Percentiles rank a stretch among this genome's conserved stretches.
Evolutionary conservation across 768 basidiomycete species (phyloP).

Genomic region (Pisolithus tinctorius): DNA sequence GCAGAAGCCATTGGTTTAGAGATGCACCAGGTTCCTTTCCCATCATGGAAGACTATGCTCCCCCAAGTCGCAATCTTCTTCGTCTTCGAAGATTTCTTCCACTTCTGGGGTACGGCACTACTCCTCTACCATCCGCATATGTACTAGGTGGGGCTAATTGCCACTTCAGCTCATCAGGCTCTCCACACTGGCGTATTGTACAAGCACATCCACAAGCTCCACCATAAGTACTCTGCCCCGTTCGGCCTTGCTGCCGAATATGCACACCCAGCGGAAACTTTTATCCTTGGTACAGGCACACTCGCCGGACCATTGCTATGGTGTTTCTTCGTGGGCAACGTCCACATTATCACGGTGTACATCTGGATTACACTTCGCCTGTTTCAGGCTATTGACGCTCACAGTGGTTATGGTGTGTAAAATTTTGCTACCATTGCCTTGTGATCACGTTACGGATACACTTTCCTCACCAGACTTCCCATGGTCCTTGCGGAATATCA

Average conservation of each 20-base stretch:
- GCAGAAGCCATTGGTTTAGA: conserved; percentile 84
- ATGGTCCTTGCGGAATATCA: conserved; percentile 87
- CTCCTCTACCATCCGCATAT: neutral
- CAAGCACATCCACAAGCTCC: conserved; percentile 93
- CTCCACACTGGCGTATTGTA: conserved; percentile 82
- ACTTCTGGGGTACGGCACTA: conserved; percentile 62
- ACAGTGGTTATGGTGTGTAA: conserved; percentile 84
- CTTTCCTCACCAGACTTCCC: conserved; percentile 68
- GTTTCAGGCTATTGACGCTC: conserved; percentile 96
- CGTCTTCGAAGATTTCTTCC: conserved; percentile 93
- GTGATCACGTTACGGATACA: neutral
- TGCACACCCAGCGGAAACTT: conserved; percentile 93
- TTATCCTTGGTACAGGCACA: conserved; percentile 91
- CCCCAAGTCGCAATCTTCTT: conserved; percentile 87
- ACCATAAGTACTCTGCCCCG: conserved; percentile 95
- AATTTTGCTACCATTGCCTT: neutral
- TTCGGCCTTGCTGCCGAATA: conserved; percentile 98
- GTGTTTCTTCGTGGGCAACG: conserved; percentile 59
- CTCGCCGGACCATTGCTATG: conserved; percentile 84
- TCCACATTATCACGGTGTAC: conserved; percentile 93
- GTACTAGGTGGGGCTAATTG: conserved; percentile 1
- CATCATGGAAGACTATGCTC: conserved; percentile 57
- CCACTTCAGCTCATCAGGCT: conserved; percentile 67
- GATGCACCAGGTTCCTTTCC: conserved; percentile 93
- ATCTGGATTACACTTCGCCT: conserved; percentile 90